A percentile compares a stretch with the other conserved stretches of the same genome.
These are phyloP conservation scores for Puccinia polysora DNA, from an alignment of 1,284 basidiomycete species.

Conservation along the genomic window DNA sequence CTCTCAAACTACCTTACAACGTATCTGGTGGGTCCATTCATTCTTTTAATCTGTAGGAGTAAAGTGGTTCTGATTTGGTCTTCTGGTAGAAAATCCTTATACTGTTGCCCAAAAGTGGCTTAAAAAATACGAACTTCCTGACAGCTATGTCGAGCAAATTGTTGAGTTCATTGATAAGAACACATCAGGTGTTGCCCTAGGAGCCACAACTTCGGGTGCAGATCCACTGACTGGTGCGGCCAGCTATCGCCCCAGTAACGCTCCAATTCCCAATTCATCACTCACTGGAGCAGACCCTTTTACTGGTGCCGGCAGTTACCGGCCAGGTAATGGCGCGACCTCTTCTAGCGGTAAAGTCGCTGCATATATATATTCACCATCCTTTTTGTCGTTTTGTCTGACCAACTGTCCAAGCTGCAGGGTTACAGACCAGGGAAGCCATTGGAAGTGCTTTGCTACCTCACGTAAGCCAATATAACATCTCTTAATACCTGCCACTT, in stretches of 20 bases:
- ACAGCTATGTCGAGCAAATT: conserved; percentile 80
- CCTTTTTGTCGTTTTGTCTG: background rate
- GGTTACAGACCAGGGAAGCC: background rate
- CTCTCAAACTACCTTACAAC: conserved; percentile 92
- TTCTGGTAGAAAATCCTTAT: conserved; percentile 81
- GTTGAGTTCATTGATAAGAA: conserved; percentile 92
- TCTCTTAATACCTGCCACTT: background rate
- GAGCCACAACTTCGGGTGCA: conserved; percentile 13
- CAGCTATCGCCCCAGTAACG: conserved; percentile 25
- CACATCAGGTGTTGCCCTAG: conserved; percentile 60
- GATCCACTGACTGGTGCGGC: conserved; percentile 35
- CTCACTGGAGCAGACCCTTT: conserved; percentile 29
- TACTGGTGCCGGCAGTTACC: conserved; percentile 32
- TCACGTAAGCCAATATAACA: conserved; percentile 12
- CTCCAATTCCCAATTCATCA: conserved; percentile 1
- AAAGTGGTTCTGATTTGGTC: background rate
- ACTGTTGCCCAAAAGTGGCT: conserved; percentile 84
- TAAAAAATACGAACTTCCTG: conserved; percentile 73
- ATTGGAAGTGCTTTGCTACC: conserved; percentile 10
- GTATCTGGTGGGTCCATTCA: conserved; percentile 64
- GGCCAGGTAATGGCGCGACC: background rate
- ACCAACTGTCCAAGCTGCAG: conserved; percentile 4
- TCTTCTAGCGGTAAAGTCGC: conserved; percentile 12
- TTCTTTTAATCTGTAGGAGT: background rate
- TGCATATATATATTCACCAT: background rate